Base-by-base conservation (phyloP, 805 yeast genomes). In the Candida insectalens region DNA sequence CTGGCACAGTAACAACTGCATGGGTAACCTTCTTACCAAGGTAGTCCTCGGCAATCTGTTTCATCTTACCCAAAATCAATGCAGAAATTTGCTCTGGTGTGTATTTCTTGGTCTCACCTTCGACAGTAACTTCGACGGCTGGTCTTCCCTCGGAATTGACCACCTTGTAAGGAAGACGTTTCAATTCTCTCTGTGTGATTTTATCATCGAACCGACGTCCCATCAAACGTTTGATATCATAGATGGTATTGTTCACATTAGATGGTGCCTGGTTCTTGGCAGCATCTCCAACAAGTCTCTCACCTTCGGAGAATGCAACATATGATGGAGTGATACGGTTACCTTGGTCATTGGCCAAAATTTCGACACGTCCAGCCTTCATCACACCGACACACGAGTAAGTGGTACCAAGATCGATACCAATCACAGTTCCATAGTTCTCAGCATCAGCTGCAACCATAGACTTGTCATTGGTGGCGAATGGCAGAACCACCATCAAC, bases 191-290 rank as follows among this genome's bases (percentile, higher is more conserved):
- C 46, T 71, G 77, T 36, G 87, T 92, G 51, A 78, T 89, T 31
- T 77, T 70, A 53, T 88, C 96, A 45, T 64, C 61, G 53, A 78
- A 83, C 56, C 83, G 74, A 67, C 78, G 77, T 49, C 94, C 94
- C 57, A 88, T 88, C 58, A 88, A 74, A 69, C 96, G 82, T 71
- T 88, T 88, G 53, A 95, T 95, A 54, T 88, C 96, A 53, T 88
- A 88, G 41, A 88, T 88, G 29, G 96, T 88, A 73, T 88, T 88
- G 40, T 67, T 47, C 35, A 96, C 96, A 68, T 89, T 89, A 78
- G 88, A 83, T 46, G 96, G 95, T 37, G 95, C 95, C 69, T 89
- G 96, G 65, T 89, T 88, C 77, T 89, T 89, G 41, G 96, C 97
- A 49, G 96, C 95, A 65, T 87, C 96, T 63, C 96, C 96, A 50